Evolutionary conservation across 768 basidiomycete genomes (phyloP).

Genomic region (Pholiota conissans): DNA sequence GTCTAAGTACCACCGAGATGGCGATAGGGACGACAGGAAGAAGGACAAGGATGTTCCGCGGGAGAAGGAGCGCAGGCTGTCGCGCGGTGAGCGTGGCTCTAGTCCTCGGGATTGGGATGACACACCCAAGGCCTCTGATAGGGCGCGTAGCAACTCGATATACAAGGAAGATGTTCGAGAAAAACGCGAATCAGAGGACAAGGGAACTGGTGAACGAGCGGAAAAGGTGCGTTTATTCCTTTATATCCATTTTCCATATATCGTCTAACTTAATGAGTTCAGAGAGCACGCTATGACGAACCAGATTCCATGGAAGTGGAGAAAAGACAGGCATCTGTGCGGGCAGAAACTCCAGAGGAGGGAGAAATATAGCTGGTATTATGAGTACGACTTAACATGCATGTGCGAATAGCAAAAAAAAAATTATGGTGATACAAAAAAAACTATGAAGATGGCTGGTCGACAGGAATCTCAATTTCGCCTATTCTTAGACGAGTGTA

Average conservation of each 20-base stretch:
- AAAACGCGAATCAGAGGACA: constrained; percentile 54
- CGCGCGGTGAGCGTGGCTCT: constrained; percentile 34
- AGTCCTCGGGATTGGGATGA: constrained; percentile 50
- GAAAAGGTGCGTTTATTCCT: constrained; percentile 55
- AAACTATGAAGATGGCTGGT: constrained; percentile 24
- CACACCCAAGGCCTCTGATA: constrained; percentile 33
- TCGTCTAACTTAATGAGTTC: constrained; percentile 13
- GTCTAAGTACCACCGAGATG: constrained; percentile 52
- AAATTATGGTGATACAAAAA: constrained; percentile 10
- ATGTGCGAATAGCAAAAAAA: constrained; percentile 15
- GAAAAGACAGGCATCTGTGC: constrained; percentile 39
- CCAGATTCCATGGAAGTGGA: constrained; percentile 43
- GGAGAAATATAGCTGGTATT: constrained; percentile 64
- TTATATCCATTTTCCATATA: constrained; percentile 6
- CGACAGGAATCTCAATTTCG: constrained; percentile 54
- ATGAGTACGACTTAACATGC: background rate
- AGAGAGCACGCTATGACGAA: constrained; percentile 59
- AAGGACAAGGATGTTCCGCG: constrained; percentile 49
- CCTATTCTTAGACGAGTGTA: constrained; percentile 96
- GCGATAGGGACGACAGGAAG: constrained; percentile 51
- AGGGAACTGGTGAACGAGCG: constrained; percentile 51
- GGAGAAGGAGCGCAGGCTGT: constrained; percentile 35
- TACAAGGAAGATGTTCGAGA: constrained; percentile 51
- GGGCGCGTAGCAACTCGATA: constrained; percentile 35
- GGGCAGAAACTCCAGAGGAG: constrained; percentile 84